These are phyloP conservation scores for Raphanus hybrid DNA, from an alignment of 441 rosid species.

Conservation along the genomic window DNA sequence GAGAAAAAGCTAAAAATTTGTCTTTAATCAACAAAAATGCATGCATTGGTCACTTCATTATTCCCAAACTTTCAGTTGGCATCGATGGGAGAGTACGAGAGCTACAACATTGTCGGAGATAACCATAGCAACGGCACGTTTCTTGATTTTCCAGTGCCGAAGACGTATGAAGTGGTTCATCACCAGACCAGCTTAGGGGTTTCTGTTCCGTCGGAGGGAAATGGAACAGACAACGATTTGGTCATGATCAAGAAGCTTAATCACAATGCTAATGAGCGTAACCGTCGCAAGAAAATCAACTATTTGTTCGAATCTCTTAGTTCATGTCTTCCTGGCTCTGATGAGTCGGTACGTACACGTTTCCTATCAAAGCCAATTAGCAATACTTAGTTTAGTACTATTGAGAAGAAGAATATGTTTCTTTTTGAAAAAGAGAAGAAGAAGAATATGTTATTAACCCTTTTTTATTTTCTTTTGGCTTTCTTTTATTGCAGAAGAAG, in stretches of 20 bases:
- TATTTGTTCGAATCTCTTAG: too few species aligned
- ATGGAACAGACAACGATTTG: slow-evolving; percentile 16
- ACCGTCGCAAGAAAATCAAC: slow-evolving; percentile 55
- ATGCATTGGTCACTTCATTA: background rate
- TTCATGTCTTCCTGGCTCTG: slow-evolving; percentile 26
- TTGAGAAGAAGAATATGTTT: too few species aligned
- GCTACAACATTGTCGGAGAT: background rate
- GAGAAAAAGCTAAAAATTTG: background rate
- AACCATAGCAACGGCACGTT: background rate
- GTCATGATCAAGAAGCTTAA: slow-evolving; percentile 55
- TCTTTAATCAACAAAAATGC: background rate
- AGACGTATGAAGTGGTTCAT: slow-evolving; percentile 31
- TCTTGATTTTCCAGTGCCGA: slow-evolving; percentile 33
- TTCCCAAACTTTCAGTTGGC: background rate
- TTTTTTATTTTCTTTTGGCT: slow-evolving; percentile 10
- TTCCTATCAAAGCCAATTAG: slow-evolving; percentile 29
- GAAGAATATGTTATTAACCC: too few species aligned
- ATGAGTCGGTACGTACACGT: background rate
- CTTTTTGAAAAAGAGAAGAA: too few species aligned
- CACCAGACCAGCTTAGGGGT: slow-evolving; percentile 27
- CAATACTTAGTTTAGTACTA: too few species aligned
- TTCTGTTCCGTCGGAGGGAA: slow-evolving; percentile 33
- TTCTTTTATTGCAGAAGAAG: slow-evolving; percentile 51
- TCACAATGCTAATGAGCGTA: slow-evolving; percentile 73
- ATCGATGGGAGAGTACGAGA: background rate